Evolutionary conservation across 1,139 yeast genomes (phyloP).

Genomic region (Pneumocystis sp.): DNA sequence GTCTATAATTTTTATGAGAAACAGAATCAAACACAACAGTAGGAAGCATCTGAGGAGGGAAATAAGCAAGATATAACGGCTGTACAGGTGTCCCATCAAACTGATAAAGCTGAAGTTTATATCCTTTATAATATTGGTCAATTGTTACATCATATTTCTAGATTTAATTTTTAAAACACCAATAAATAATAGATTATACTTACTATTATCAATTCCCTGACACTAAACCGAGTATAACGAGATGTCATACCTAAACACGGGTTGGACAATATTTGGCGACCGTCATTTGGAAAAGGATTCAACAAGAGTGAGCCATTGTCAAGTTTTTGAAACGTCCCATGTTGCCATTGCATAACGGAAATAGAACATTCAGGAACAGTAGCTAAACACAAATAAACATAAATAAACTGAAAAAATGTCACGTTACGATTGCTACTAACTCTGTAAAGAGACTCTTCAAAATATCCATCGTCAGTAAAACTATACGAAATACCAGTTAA

Average conservation of each 20-base stretch:
- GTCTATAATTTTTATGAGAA: constrained; percentile 16
- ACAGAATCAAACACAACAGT: constrained; percentile 32
- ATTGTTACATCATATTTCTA: constrained; percentile 31
- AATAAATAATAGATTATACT: constrained; percentile 20
- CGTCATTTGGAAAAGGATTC: constrained; percentile 72
- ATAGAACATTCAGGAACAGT: constrained; percentile 64
- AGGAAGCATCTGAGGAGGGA: constrained; percentile 93
- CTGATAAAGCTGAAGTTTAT: constrained; percentile 57
- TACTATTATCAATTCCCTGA: constrained; percentile 43
- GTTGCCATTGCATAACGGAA: constrained; percentile 75
- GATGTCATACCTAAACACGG: constrained; percentile 54
- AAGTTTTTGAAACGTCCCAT: constrained; percentile 55
- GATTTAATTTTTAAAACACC: constrained; percentile 15
- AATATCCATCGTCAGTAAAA: constrained; percentile 79
- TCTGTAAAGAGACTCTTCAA: constrained; percentile 78
- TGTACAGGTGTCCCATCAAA: constrained; percentile 73
- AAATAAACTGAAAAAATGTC: not conserved
- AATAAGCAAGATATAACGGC: constrained; percentile 80
- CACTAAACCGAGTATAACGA: constrained; percentile 55
- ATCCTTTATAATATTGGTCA: constrained; percentile 72
- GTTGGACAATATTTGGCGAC: constrained; percentile 75
- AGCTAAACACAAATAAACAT: constrained; percentile 22
- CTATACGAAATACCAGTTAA: constrained; percentile 88
- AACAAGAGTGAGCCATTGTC: constrained; percentile 55
- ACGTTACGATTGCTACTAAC: constrained; percentile 39